Evolutionary conservation across 2,329 filamentous ascomycete genomes (phyloP), one percentile per base, ranked within the genome.

Genomic region (Madurella mycetomatis): DNA sequence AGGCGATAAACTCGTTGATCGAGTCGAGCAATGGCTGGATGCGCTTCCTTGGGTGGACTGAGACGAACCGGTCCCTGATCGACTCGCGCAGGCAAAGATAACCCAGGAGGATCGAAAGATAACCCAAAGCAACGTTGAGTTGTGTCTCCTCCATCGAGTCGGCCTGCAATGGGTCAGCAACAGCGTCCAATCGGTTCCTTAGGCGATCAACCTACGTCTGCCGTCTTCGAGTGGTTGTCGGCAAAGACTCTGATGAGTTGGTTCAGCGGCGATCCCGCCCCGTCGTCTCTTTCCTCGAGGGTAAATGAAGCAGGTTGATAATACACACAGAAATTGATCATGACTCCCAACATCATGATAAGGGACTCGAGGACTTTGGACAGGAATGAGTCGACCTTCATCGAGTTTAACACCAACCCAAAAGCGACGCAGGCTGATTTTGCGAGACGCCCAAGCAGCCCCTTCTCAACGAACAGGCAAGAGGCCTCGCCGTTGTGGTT

Each of bases 261-360:
- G 47, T 84, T 78, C 37, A 91, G 70, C 8, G 82, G 65, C 47
- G 74, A 64, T 68, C 72, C 54, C 66, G 64, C 40, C 59, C 70
- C 51, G 66, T 69, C 53, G 45, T 55, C 70, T 65, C 51, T 59
- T 69, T 65, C 82, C 60, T 68, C 79, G 65, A 69, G 74, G 57
- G 64, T 73, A 44, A 72, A 68, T 50, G 85, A 77, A 12, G 87
- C 85, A 18, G 76, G 69, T 15, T 83, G 75, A 64, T 85, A 90
- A 66, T 90, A 86, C 67, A 96, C 91, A 9, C 89, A 82, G 51
- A 96, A 81, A 65, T 96, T 96, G 69, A 95, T 95, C 70, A 92
- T 81, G 18, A 90, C 83, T 0, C 90, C 92, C 40, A 96, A 75
- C 49, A 88, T 81, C 41, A 96, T 77, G 47, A 96, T 81, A 13